Evolutionary conservation across 805 yeast species (phyloP), one percentile per base, ranked within the genome.

Genomic region (Brettanomyces anomalus): DNA sequence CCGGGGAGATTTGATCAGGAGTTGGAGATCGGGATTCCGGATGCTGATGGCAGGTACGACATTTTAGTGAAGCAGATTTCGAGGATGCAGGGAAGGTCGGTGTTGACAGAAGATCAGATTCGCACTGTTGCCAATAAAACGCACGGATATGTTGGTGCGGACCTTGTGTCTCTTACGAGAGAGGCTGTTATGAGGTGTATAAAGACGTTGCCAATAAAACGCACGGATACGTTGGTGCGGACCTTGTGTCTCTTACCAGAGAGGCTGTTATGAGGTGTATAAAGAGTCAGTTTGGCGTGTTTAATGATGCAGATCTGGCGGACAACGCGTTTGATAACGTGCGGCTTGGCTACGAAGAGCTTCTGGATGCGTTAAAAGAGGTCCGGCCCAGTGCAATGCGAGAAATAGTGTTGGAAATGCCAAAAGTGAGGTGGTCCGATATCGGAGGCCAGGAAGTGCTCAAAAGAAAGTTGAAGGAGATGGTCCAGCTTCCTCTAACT

Each of bases 71-170:
- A 81, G 50, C 84, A 82, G 49, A 72, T 90, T 43, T 54, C 56
- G 1, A 70, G 66, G 37, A 79, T 81, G 77, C 64, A 63, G 36
- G 67, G 65, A 38, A 80, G 79, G 52, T 39, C 39, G n/a, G 64
- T 62, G 0, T 59, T 90, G 33, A 56, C 69, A 0, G 64, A 58
- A 0, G 77, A 68, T 0, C 81, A 85, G 33, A 72, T 89, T n/a
- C 57, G 64, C n/a, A 28, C 32, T 10, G 64, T 89, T 35, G 86
- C 96, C 0, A 61, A 76, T 4, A 81, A 77, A 55, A 89, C 97
- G 0, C 98, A 93, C 62, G 98, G 98, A 5, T 93, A 86, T 56
- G 98, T 93, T 37, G 99, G 99, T 38, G 96, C 97, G 0, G 99
- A 93, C 64, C 62, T 93, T 39, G 77, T 84, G 3, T 95, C 97